Evolutionary conservation across 2,329 filamentous ascomycete species (phyloP).

Genomic region (Fusarium pseudocircinatum): DNA sequence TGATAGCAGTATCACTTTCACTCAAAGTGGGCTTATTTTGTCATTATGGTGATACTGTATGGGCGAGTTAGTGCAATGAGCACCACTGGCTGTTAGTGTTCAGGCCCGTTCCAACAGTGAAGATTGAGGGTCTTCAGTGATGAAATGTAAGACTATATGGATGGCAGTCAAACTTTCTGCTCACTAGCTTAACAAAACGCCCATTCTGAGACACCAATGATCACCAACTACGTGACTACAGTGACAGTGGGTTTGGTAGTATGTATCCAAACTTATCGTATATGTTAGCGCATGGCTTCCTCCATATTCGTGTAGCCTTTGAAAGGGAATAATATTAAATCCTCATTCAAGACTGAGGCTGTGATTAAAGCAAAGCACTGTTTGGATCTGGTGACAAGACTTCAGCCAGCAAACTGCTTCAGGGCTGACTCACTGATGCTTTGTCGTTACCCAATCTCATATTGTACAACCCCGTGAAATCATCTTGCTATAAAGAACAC

Average conservation of each 20-base stretch:
- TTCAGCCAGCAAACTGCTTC: neutral
- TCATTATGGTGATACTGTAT: slow-evolving; percentile 69
- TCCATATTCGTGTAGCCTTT: neutral
- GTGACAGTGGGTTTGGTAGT: neutral
- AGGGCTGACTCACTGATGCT: neutral
- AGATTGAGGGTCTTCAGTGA: neutral
- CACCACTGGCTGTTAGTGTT: neutral
- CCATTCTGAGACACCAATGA: neutral
- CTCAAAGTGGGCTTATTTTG: slow-evolving; percentile 71
- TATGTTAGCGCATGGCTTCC: neutral
- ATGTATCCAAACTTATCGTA: neutral
- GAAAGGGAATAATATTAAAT: neutral
- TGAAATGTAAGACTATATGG: neutral
- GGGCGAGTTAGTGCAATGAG: neutral
- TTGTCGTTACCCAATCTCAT: neutral
- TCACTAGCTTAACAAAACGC: neutral
- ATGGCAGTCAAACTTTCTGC: too few species aligned
- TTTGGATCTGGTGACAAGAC: neutral
- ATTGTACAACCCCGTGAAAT: too few species aligned
- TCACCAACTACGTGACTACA: neutral
- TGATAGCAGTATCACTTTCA: slow-evolving; percentile 72
- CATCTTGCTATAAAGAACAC: neutral
- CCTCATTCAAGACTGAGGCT: neutral
- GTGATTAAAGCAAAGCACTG: neutral
- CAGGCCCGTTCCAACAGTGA: neutral